Conservation (phyloP, 305 asterid species). For the Euphrasia arctica region DNA sequence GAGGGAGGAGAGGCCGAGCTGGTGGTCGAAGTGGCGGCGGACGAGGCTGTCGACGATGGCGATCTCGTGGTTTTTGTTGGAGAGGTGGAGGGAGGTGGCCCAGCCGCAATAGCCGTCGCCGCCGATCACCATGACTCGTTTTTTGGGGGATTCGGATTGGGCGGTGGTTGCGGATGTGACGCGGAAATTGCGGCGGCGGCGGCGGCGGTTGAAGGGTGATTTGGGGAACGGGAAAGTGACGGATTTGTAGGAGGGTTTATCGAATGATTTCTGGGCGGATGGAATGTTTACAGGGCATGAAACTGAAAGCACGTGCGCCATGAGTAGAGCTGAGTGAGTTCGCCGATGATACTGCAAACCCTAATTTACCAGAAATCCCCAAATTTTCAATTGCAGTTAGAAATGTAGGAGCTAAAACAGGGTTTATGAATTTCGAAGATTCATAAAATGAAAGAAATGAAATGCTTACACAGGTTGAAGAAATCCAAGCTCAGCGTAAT, state of each 20-base stretch:
- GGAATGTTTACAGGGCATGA: conserved; percentile 51
- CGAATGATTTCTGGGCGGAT: conserved; percentile 28
- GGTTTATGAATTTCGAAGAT: too few species aligned
- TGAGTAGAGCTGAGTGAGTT: conserved; percentile 20
- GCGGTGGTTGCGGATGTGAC: conserved; percentile 47
- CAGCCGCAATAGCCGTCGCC: conserved; percentile 98
- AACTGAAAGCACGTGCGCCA: conserved; percentile 69
- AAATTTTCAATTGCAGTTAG: background rate
- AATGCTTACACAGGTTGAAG: background rate
- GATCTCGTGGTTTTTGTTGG: conserved; percentile 77
- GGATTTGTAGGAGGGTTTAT: conserved; percentile 35
- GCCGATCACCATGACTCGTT: conserved; percentile 88
- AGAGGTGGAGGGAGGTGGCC: conserved; percentile 92
- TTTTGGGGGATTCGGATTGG: conserved; percentile 26
- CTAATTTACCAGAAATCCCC: background rate
- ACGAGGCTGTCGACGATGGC: conserved; percentile 87
- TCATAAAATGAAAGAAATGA: background rate
- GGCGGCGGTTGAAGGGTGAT: conserved; percentile 17
- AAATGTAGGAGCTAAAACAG: conserved; percentile 12
- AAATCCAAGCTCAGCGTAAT: background rate
- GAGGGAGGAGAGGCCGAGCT: conserved; percentile 86
- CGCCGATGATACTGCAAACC: background rate
- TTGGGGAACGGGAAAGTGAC: conserved; percentile 28
- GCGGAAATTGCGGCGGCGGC: conserved; percentile 20
- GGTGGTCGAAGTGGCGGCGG: conserved; percentile 85